These are phyloP conservation scores for Erodium moschatum DNA, from an alignment of 441 rosid genomes.

Conservation along the genomic window DNA sequence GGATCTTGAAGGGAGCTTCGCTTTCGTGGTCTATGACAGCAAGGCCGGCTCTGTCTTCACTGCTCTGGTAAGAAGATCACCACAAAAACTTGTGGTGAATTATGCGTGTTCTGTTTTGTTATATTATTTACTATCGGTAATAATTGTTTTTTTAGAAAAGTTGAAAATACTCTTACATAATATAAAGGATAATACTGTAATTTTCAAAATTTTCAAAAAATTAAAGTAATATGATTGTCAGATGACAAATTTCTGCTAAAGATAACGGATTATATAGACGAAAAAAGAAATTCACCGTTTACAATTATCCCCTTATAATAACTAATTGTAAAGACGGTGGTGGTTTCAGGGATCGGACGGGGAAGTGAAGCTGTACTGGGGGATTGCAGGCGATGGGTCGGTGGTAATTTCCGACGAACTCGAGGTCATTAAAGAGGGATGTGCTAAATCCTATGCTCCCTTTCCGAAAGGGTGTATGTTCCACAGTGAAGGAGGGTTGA, in stretches of 20 bases:
- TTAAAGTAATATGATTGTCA: too few species aligned
- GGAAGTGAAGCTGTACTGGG: conserved; percentile 68
- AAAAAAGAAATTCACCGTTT: too few species aligned
- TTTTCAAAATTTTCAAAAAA: too few species aligned
- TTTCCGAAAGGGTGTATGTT: conserved; percentile 94
- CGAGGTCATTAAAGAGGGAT: conserved; percentile 66
- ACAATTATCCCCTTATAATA: too few species aligned
- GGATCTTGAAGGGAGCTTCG: conserved; percentile 76
- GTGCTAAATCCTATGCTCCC: conserved; percentile 84
- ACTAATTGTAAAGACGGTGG: not conserved
- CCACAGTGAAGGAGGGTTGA: conserved; percentile 68
- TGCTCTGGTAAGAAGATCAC: conserved; percentile 40
- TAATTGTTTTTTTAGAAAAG: too few species aligned
- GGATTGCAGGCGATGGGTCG: conserved; percentile 73
- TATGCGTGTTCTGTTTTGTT: too few species aligned
- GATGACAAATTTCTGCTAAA: too few species aligned
- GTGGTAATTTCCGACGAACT: conserved; percentile 59
- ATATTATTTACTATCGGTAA: too few species aligned
- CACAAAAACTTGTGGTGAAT: too few species aligned
- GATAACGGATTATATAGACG: too few species aligned
- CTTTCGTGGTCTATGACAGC: conserved; percentile 70
- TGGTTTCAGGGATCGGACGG: conserved; percentile 54
- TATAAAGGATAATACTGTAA: too few species aligned
- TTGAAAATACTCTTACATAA: too few species aligned
- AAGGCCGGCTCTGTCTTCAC: conserved; percentile 58